Base-by-base conservation (phyloP, 2,329 filamentous ascomycete species). In the Diaporthe destruens region DNA sequence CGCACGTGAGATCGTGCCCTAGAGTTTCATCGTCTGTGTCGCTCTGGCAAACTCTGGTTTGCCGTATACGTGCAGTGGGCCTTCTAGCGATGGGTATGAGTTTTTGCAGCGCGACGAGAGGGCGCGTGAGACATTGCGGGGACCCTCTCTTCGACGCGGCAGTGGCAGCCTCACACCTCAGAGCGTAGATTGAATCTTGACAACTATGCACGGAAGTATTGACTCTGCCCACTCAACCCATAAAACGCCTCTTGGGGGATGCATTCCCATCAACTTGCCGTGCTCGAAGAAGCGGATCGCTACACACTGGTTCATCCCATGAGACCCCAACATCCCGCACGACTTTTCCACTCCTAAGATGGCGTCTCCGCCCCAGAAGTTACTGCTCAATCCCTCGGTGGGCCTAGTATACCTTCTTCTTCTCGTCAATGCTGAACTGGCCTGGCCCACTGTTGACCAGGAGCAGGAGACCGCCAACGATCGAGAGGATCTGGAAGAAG, bases 401-500 rank as follows among this genome's bases (percentile, higher is more conserved):
- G 23, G 34, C 49, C 77, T 89, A 99, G 87, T 99, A 99, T 78
- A 99, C 96, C 90, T 99, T 99, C 92, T 99, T 99, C 94, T 99
- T 99, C 91, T 99, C 96, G 85, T 99, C 96, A 84, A 98, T 96
- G 83, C 94, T 97, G 88, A 98, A 93, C 84, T 98, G 95, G 76
- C 96, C 96, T 12, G 96, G 96, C 75, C 96, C 96, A 90, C 96
- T 98, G 90, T 99, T 99, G 85, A 98, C 95, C 77, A 99, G 90
- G 77, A 99, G 92, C 72, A 99, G 89, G 72, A 99, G 93, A 83
- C 96, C 96, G 76, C 96, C 96, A 77, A 98, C 96, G 82, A 99
- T 99, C 68, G 96, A 99, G 71, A 99, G 89, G 79, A 98, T 98
- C 88, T 99, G 96, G 92, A 99, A 99, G 89, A 99, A 99, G 84